Evolutionary conservation across 2,329 filamentous ascomycete species (phyloP).

Genomic region (Aspergillus bombycis): DNA sequence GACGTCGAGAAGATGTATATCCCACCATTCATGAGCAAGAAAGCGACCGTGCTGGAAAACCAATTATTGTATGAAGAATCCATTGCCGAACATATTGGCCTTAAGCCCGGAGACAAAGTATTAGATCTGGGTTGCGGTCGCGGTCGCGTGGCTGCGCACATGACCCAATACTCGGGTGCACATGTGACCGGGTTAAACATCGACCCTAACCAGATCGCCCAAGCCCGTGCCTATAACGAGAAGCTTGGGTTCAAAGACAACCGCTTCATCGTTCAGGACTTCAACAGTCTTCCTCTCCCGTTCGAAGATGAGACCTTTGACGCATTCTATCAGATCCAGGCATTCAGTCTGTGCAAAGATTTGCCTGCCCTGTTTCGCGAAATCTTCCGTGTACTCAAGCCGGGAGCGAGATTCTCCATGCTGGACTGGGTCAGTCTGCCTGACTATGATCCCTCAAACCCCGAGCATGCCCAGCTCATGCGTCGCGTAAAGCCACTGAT

Average conservation of each 20-base stretch:
- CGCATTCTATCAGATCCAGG: slow-evolving; percentile 62
- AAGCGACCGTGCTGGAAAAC: slow-evolving; percentile 54
- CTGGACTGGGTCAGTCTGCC: slow-evolving; percentile 59
- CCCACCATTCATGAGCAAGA: slow-evolving; percentile 56
- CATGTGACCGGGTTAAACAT: slow-evolving; percentile 58
- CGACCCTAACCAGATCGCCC: slow-evolving; percentile 56
- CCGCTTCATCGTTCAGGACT: slow-evolving; percentile 53
- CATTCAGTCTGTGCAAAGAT: slow-evolving; percentile 57
- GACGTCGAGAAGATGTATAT: slow-evolving; percentile 64
- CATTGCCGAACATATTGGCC: slow-evolving; percentile 51
- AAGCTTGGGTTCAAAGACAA: slow-evolving; percentile 50
- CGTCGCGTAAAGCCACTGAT: slow-evolving; percentile 59
- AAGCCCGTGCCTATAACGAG: slow-evolving; percentile 50
- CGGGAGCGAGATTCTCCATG: slow-evolving; percentile 54
- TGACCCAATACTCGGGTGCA: slow-evolving; percentile 53
- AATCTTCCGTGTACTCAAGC: slow-evolving; percentile 54
- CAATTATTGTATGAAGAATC: slow-evolving; percentile 58
- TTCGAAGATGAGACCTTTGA: slow-evolving; percentile 55
- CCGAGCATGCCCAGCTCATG: slow-evolving; percentile 56
- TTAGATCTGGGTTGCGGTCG: slow-evolving; percentile 59
- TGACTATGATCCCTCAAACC: slow-evolving; percentile 51
- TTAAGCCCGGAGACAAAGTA: slow-evolving; percentile 51
- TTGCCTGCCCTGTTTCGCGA: slow-evolving; percentile 52
- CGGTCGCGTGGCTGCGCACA: slow-evolving; percentile 58
- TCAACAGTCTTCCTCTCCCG: slow-evolving; percentile 56